These are phyloP conservation scores for Boletus subcaerulescens DNA, from an alignment of 768 basidiomycete species.

Conservation along the genomic window DNA sequence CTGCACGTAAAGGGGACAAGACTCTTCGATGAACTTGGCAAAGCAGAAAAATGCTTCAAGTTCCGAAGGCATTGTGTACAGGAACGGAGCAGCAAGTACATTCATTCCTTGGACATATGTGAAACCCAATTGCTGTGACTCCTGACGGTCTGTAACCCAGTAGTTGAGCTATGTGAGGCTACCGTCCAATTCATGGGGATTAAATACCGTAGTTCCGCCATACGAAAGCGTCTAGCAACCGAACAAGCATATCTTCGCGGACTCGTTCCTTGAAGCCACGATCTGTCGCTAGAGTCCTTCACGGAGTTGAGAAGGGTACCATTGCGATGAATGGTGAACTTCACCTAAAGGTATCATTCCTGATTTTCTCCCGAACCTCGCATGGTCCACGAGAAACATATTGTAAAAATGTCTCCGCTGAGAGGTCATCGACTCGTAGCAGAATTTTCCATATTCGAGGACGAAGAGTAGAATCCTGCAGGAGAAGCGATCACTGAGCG, in stretches of 20 bases:
- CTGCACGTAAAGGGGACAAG: slow-evolving; percentile 95
- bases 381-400: slow-evolving; percentile 85
- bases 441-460: slow-evolving; percentile 95
- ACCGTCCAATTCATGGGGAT: neutral
- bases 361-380: slow-evolving; percentile 85
- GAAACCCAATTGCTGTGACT: slow-evolving; percentile 78
- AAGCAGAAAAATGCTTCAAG: slow-evolving; percentile 99
- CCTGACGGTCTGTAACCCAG: slow-evolving; percentile 59
- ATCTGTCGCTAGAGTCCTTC: slow-evolving; percentile 88
- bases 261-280: slow-evolving; percentile 97
- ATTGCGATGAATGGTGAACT: neutral
- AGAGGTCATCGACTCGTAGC: slow-evolving; percentile 73
- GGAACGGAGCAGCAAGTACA: slow-evolving; percentile 94
- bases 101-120: slow-evolving; percentile 99
- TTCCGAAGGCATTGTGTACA: slow-evolving; percentile 96
- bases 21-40: slow-evolving; percentile 91
- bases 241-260: slow-evolving; percentile 93
- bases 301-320: neutral
- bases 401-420: slow-evolving; percentile 70
- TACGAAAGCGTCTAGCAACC: slow-evolving; percentile 95
- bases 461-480: slow-evolving; percentile 77
- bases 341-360: slow-evolving; percentile 95
- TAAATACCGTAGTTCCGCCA: slow-evolving; percentile 84
- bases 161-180: neutral
- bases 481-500: slow-evolving; percentile 2